Percentiles rank a stretch among this genome's conserved stretches.
Evolutionary conservation across 2,329 filamentous ascomycete species (phyloP).

Genomic region (Bipolaris zeicola): DNA sequence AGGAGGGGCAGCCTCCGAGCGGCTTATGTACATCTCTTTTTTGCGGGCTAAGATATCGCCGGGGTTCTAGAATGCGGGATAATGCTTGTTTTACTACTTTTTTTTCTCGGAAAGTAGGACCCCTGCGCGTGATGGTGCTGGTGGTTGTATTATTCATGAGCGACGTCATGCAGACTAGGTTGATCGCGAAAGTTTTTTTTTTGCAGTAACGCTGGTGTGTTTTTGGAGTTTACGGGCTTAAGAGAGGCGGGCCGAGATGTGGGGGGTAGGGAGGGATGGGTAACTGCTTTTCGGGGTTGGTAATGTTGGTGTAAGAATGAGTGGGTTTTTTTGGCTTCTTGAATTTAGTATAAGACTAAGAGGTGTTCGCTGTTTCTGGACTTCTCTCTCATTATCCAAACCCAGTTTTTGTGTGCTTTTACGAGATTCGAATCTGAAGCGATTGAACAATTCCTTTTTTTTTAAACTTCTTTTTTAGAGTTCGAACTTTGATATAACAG

Average conservation of each 20-base stretch:
- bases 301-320: constrained; percentile 1
- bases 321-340: neutral
- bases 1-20: neutral
- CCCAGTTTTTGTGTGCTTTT: too few species aligned
- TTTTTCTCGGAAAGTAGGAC: neutral
- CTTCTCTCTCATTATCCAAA: too few species aligned
- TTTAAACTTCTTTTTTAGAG: too few species aligned
- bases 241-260: too few species aligned
- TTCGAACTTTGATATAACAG: neutral
- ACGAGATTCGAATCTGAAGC: too few species aligned
- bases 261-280: neutral
- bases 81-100: neutral
- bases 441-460: too few species aligned
- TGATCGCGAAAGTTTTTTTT: constrained; percentile 21
- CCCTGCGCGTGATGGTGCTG: neutral
- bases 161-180: constrained; percentile 26
- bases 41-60: constrained; percentile 12
- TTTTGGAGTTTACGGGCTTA: too few species aligned
- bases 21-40: too few species aligned
- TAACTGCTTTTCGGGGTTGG: neutral
- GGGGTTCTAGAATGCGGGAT: constrained; percentile 13
- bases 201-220: neutral
- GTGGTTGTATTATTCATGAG: constrained; percentile 14
- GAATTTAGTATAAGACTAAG: constrained; percentile 10
- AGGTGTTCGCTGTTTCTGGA: neutral